phyloP scores from a whole-genome alignment of 352 stramenopile species.

The Phytophthora europaea region DNA sequence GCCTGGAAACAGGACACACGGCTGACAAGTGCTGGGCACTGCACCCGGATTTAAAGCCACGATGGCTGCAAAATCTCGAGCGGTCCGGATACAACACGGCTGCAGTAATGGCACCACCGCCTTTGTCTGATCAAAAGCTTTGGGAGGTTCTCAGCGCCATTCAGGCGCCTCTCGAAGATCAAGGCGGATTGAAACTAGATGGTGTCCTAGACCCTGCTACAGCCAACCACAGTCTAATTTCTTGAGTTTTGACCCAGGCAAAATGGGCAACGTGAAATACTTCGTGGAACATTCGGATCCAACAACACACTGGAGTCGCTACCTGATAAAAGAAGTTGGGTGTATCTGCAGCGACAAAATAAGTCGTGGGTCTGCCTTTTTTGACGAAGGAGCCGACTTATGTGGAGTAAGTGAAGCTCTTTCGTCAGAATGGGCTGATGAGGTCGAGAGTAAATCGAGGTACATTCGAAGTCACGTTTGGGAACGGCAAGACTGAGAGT shows the following conservation, averaged over 20 bases:
- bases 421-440: background rate
- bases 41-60: constrained; percentile 5
- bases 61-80: constrained; percentile 6
- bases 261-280: background rate
- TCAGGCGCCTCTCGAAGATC: background rate
- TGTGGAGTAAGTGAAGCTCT: constrained; percentile 8
- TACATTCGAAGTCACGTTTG: constrained; percentile 7
- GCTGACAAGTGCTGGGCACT: constrained; percentile 14
- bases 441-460: background rate
- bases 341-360: background rate
- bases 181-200: constrained; percentile 30
- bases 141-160: constrained; percentile 3
- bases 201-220: constrained; percentile 7
- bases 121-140: background rate
- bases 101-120: background rate
- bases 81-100: constrained; percentile 2
- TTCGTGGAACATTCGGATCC: background rate
- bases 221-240: constrained; percentile 5
- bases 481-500: background rate
- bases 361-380: background rate
- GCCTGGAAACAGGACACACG: constrained; percentile 10
- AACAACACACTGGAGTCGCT: background rate
- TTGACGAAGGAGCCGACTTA: constrained; percentile 6
- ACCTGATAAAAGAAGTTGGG: constrained; percentile 10
- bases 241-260: constrained; percentile 4